These are phyloP conservation scores for Solanum chaucha DNA, from an alignment of 257 asterid genomes.

Conservation along the genomic window DNA sequence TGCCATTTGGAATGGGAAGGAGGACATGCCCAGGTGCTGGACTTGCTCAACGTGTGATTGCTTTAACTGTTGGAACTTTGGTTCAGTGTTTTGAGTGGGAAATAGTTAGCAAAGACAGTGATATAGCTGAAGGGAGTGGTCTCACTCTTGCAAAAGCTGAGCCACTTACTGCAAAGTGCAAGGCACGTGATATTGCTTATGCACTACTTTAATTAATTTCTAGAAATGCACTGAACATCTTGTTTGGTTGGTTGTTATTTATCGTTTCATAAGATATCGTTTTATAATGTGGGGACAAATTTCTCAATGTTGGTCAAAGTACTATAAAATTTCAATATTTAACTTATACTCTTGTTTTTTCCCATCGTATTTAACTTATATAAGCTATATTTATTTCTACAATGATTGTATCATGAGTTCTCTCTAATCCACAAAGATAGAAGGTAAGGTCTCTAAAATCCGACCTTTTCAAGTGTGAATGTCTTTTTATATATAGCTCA, in stretches of 20 bases:
- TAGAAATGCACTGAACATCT: not conserved
- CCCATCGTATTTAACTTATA: not conserved
- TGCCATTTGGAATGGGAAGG: conserved; percentile 20
- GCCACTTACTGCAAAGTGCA: conserved; percentile 1
- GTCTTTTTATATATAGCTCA: not conserved
- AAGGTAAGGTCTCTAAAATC: too few relatives aligned
- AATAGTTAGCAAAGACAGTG: not conserved
- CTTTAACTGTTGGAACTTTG: conserved; percentile 5
- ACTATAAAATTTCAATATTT: not conserved
- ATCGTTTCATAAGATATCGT: not conserved
- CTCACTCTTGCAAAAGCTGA: not conserved
- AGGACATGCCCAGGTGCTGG: conserved; percentile 15
- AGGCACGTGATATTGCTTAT: not conserved
- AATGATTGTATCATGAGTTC: too few relatives aligned
- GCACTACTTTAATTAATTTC: not conserved
- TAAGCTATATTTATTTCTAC: too few relatives aligned
- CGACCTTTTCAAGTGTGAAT: not conserved
- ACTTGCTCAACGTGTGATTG: conserved; percentile 4
- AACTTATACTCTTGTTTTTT: not conserved
- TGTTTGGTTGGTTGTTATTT: not conserved
- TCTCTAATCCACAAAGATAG: too few relatives aligned
- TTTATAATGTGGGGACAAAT: not conserved
- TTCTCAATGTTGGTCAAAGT: not conserved
- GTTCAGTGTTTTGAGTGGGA: conserved; percentile 12
- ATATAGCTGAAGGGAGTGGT: conserved; percentile 2